Evolutionary conservation across 148 eudicot species (phyloP).

Genomic region (Fallopia convolvulus): DNA sequence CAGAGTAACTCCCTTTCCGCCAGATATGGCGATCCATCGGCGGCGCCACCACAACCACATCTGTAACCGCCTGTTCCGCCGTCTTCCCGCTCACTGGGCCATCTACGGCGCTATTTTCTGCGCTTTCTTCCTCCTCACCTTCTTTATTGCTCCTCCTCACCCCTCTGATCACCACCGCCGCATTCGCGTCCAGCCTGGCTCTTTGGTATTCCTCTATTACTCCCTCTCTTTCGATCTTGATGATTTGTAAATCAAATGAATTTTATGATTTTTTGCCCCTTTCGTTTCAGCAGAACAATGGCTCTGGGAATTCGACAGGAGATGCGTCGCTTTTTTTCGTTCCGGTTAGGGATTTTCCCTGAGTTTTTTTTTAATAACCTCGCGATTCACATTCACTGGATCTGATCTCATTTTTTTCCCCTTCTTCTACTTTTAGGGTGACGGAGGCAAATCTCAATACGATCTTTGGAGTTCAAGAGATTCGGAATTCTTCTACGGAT

Average conservation of each 20-base stretch:
- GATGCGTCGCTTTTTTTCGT: constrained; percentile 30
- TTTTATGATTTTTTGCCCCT: constrained; percentile 11
- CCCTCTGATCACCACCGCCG: constrained; percentile 12
- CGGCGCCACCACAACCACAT: constrained; percentile 59
- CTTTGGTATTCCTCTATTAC: neutral
- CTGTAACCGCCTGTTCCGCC: constrained; percentile 21
- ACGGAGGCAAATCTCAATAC: constrained; percentile 44
- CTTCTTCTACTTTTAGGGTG: constrained; percentile 30
- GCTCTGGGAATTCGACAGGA: constrained; percentile 20
- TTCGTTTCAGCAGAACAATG: constrained; percentile 22
- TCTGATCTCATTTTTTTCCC: constrained; percentile 22
- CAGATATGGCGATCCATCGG: constrained; percentile 48
- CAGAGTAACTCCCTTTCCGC: constrained; percentile 15
- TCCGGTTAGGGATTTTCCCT: constrained; percentile 51
- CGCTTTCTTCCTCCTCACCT: constrained; percentile 39
- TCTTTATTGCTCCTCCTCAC: constrained; percentile 49
- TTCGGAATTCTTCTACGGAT: constrained; percentile 65
- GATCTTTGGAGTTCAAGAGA: constrained; percentile 70
- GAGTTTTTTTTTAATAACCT: neutral
- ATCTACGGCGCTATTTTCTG: constrained; percentile 41
- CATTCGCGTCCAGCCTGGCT: neutral
- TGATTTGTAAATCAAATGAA: neutral
- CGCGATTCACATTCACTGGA: constrained; percentile 25
- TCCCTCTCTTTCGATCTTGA: neutral
- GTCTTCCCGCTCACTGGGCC: constrained; percentile 27